Evolutionary conservation across 768 basidiomycete species (phyloP), one percentile per base, ranked within the genome.

Genomic region (Filobasidium floriforme): DNA sequence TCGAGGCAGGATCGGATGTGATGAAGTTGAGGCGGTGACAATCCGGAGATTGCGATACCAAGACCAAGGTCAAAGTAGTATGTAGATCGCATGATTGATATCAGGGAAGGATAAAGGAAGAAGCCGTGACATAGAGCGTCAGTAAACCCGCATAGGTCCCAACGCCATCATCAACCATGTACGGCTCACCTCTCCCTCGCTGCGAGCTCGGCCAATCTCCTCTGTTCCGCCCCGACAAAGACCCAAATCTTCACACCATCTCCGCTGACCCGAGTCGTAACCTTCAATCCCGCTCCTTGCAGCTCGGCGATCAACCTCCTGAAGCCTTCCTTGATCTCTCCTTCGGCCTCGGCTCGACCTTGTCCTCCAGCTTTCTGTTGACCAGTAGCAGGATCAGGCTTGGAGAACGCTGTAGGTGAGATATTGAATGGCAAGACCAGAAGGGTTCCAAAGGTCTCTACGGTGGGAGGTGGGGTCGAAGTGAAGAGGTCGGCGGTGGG

Each of bases 101-200:
- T 24, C 18, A 5, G 32, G 4, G 32, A 61, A 64, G 22, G 9
- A 41, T 28, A 43, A 22, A 41, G 55, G 41, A 12, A 52, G 46
- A 22, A 12, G 15, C 46, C 15, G 46, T 18, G 46, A 19, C 4
- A 57, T 28, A 24, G 7, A 24, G 7, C 4, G 26, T 57, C 54
- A 57, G 54, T 6, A 14, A 32, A n/a, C 7, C 26, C 22, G 24
- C 52, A 26, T 54, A 22, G 10, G 11, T 24, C 54, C 4, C 24
- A n/a, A 7, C 32, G 9, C 9, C 32, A 9, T 37, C 9, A 15
- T 26, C 54, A 22, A n/a, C 19, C 26, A 5, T 43, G 12, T 6
- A 29, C 79, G 14, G 22, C 87, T 73, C 73, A 89, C 90, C 87
- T 81, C 80, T 93, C 91, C 52, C 85, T 81, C 68, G 85, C 85